Base-by-base conservation (phyloP, 2,329 filamentous ascomycete species). In the Monilinia fructigena region DNA sequence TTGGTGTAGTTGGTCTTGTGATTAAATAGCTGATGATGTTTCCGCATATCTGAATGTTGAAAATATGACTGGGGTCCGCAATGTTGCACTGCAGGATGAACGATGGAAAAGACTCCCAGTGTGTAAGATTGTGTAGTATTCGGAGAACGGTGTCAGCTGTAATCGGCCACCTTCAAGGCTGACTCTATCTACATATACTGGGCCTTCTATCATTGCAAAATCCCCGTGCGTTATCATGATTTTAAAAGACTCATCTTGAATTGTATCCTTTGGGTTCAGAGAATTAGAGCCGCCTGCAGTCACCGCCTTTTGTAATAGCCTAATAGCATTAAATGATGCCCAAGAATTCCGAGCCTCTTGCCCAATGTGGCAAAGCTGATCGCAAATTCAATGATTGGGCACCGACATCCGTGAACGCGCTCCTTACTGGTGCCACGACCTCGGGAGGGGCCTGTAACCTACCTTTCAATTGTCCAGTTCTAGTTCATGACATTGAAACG, bases 391-490 rank as follows among this genome's bases (percentile, higher is more conserved):
- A 48, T 66, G 58, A 68, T 71, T 70, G 63, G 68, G 59, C 59
- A 65, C 63, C 63, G 56, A 66, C 42, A 66, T 42, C 35, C 53
- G 62, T 45, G 50, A 67, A 31, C 40, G 56, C 65, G 26, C 61
- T 69, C 61, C 50, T 59, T 55, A 69, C 65, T 54, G 60, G 63
- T 70, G 70, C 70, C 70, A 71, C 67, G 67, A 70, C 50, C 63
- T 61, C 67, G 64, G 62, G 42, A 63, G 60, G 66, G 50, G 63
- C 55, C 53, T 52, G 35, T 48, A 65, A 40, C 28, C 47, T 65
- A 61, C 47, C 48, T 38, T 61, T 50, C 31, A 47, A 61, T 50
- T 61, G 58, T 61, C 58, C 58, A 61, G 45, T 48, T 59, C 58
- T 26, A 61, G 58, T n/a, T 45, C 58, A 61, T 61, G 58, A 50